phyloP scores from a whole-genome alignment of 352 stramenopile species.

The Phytophthora pinifolia region DNA sequence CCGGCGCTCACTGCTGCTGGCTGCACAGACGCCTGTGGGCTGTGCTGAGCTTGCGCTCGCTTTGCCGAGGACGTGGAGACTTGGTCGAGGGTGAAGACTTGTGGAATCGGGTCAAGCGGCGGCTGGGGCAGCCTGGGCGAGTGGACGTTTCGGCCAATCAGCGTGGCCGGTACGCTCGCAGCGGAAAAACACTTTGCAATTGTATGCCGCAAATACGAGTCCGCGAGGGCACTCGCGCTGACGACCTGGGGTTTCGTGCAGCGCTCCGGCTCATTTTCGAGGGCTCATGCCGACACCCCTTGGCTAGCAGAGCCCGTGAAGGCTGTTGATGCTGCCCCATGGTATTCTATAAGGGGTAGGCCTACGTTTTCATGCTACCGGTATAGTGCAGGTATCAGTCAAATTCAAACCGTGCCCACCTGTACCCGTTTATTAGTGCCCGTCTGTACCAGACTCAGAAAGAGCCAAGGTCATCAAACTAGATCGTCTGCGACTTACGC shows the following conservation, averaged over 20 bases:
- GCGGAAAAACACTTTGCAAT: slow-evolving; percentile 13
- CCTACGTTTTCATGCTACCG: too few species aligned
- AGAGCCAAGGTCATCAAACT: too few species aligned
- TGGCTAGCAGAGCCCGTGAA: too few species aligned
- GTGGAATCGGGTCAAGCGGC: slow-evolving; percentile 18
- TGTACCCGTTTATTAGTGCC: too few species aligned
- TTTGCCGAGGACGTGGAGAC: slow-evolving; percentile 17
- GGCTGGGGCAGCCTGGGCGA: slow-evolving; percentile 1
- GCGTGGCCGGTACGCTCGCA: slow-evolving; percentile 18
- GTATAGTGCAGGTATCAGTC: too few species aligned
- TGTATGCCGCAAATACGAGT: slow-evolving; percentile 12
- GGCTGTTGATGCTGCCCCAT: too few species aligned
- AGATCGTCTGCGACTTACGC: too few species aligned
- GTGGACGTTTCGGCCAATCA: slow-evolving; percentile 24
- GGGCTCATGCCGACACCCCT: too few species aligned
- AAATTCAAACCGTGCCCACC: too few species aligned
- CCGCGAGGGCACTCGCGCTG: slow-evolving; percentile 12
- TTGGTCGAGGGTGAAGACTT: slow-evolving; percentile 11
- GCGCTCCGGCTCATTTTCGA: not conserved
- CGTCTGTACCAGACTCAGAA: too few species aligned
- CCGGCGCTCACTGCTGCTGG: slow-evolving; percentile 17
- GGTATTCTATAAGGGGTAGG: too few species aligned
- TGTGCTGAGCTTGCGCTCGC: slow-evolving; percentile 36
- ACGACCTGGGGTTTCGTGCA: not conserved
- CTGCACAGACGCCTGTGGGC: slow-evolving; percentile 23